Conservation (phyloP, 495 filamentous ascomycete species). For the Penicillium crystallinum region DNA sequence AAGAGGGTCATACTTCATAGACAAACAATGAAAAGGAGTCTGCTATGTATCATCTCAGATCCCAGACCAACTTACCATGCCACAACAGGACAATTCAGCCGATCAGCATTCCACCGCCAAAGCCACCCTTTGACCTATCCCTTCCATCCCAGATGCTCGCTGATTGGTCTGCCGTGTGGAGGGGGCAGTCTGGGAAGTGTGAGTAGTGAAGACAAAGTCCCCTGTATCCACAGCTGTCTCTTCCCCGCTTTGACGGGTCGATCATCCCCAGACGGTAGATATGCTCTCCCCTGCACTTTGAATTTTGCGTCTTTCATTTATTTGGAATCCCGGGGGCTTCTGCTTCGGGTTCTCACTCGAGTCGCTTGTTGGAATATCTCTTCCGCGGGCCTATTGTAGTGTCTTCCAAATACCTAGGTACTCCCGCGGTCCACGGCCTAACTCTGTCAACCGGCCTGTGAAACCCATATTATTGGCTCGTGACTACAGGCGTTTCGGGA, state of each 20-base stretch:
- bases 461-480: not conserved
- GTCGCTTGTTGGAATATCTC: no score
- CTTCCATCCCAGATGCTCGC: conserved; percentile 4
- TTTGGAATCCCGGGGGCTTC: not conserved
- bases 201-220: not conserved
- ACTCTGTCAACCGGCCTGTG: not conserved
- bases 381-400: no score
- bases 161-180: conserved; percentile 10
- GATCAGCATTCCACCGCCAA: conserved; percentile 20
- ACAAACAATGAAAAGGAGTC: not conserved
- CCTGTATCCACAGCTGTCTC: conserved; percentile 5
- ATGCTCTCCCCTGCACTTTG: not conserved
- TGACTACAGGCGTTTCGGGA: not conserved
- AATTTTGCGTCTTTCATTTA: not conserved
- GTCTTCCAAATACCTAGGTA: no score
- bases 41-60: not conserved
- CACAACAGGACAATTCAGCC: conserved; percentile 14
- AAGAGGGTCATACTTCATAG: not conserved
- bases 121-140: conserved; percentile 12
- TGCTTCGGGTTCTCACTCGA: not conserved
- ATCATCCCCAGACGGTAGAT: conserved; percentile 8
- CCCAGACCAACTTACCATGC: not conserved
- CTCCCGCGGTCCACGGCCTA: not conserved
- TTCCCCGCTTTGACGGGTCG: conserved; percentile 22
- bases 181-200: not conserved